Evolutionary conservation across 305 asterid species (phyloP).

Genomic region (Rubia tinctorum): DNA sequence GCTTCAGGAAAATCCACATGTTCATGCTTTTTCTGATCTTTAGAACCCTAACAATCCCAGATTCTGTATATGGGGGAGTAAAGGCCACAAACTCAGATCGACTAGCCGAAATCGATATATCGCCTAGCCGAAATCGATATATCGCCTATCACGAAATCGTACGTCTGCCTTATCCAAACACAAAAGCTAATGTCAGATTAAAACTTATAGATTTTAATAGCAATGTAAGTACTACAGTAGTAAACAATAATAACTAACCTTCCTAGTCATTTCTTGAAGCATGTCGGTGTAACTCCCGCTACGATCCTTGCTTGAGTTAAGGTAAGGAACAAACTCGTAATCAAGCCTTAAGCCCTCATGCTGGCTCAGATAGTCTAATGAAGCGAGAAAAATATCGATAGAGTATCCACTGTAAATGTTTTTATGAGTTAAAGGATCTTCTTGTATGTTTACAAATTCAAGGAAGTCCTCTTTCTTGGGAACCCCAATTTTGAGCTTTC

Average conservation of each 20-base stretch:
- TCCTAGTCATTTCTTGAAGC: slow-evolving; percentile 21
- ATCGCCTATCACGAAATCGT: slow-evolving; percentile 56
- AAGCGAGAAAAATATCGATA: slow-evolving; percentile 45
- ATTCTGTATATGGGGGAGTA: slow-evolving; percentile 49
- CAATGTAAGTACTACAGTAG: slow-evolving; percentile 39
- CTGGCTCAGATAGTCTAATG: slow-evolving; percentile 9
- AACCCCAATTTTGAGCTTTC: slow-evolving; percentile 41
- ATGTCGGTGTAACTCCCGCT: slow-evolving; percentile 27
- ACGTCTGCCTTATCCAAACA: slow-evolving; percentile 20
- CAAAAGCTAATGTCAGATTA: slow-evolving; percentile 6
- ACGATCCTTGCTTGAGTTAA: slow-evolving; percentile 3
- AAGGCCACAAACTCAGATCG: slow-evolving; percentile 45
- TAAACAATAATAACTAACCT: slow-evolving; percentile 17
- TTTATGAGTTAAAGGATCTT: not conserved
- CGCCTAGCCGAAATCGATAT: slow-evolving; percentile 57
- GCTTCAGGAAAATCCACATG: slow-evolving; percentile 54
- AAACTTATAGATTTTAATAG: not conserved
- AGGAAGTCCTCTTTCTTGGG: slow-evolving; percentile 34
- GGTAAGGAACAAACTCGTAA: slow-evolving; percentile 20
- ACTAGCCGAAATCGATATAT: slow-evolving; percentile 48
- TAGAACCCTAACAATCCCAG: slow-evolving; percentile 27
- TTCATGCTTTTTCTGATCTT: slow-evolving; percentile 41
- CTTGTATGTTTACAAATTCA: slow-evolving; percentile 8
- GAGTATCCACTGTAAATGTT: slow-evolving; percentile 41
- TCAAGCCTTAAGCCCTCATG: slow-evolving; percentile 8